Conservation (phyloP, 768 basidiomycete genomes). For the Pulveroboletus sp. region DNA sequence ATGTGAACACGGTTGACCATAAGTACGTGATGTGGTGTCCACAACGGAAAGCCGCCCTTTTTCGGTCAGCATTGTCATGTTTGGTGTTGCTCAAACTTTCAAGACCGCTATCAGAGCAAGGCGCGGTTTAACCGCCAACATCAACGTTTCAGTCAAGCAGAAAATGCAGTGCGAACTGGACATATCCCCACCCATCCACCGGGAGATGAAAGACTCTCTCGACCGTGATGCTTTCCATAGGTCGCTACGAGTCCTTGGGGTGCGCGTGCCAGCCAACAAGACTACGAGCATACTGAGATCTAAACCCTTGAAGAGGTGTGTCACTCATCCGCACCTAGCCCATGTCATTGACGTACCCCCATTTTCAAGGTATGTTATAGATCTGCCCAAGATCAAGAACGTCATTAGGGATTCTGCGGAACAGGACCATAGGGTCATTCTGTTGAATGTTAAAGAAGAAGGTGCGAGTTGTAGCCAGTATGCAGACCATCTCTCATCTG, state of each 20-base stretch:
- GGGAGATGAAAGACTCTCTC: constrained; percentile 48
- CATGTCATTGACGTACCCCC: constrained; percentile 4
- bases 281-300: constrained; percentile 56
- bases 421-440: constrained; percentile 55
- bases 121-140: neutral
- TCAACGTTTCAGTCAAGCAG: no score
- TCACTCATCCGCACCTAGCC: constrained; percentile 9
- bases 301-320: constrained; percentile 56
- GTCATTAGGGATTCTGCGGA: constrained; percentile 51
- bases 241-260: constrained; percentile 64
- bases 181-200: constrained; percentile 45
- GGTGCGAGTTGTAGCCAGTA: constrained; percentile 38
- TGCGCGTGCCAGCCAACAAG: constrained; percentile 53
- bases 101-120: constrained; percentile 5
- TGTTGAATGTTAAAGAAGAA: constrained; percentile 59
- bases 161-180: constrained; percentile 29
- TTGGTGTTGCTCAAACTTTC: constrained; percentile 9
- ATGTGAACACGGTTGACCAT: neutral
- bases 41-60: neutral
- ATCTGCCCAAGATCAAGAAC: constrained; percentile 63
- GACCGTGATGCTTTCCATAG: constrained; percentile 64
- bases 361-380: constrained; percentile 51
- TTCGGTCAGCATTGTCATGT: constrained; percentile 11
- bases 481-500: constrained; percentile 1
- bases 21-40: no score